phyloP scores from a whole-genome alignment of 2,329 filamentous ascomycete genomes.

The Aspergillus texensis region DNA sequence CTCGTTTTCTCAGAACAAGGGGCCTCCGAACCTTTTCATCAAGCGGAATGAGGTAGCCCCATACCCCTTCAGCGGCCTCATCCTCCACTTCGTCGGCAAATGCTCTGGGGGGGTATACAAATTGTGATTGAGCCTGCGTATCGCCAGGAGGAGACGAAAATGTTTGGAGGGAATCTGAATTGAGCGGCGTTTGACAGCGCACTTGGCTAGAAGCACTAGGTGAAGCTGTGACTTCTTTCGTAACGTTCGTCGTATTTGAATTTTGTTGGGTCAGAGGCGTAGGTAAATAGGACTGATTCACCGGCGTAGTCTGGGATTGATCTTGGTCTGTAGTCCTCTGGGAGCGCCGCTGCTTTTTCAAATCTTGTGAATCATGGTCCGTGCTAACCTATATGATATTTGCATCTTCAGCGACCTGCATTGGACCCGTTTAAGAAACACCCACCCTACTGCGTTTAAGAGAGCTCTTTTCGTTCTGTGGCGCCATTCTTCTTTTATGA shows the following conservation, averaged over 20 bases:
- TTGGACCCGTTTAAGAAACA: conserved; percentile 20
- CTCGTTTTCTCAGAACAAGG: conserved; percentile 75
- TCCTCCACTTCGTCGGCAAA: conserved; percentile 83
- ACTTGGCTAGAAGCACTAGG: conserved; percentile 62
- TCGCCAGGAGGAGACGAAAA: conserved; percentile 71
- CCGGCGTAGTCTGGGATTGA: conserved; percentile 58
- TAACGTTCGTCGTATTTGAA: conserved; percentile 61
- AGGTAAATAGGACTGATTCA: conserved; percentile 71
- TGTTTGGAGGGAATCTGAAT: conserved; percentile 39
- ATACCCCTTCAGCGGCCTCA: conserved; percentile 82
- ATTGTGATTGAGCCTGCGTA: conserved; percentile 80
- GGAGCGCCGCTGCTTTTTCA: conserved; percentile 83
- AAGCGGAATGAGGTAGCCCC: conserved; percentile 90
- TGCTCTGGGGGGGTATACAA: conserved; percentile 69
- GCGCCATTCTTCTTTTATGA: conserved; percentile 39
- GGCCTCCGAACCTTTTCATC: conserved; percentile 69
- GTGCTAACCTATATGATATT: conserved; percentile 61
- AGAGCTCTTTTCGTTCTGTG: conserved; percentile 72
- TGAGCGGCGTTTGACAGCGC: conserved; percentile 47
- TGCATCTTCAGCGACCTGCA: conserved; percentile 27
- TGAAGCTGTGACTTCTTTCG: conserved; percentile 72
- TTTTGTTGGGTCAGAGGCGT: conserved; percentile 76
- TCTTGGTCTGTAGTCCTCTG: conserved; percentile 68
- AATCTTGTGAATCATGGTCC: conserved; percentile 62
- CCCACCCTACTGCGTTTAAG: conserved; percentile 78